Base-by-base conservation (phyloP, 495 filamentous ascomycete genomes). In the Saxophila tyrrhenica region DNA sequence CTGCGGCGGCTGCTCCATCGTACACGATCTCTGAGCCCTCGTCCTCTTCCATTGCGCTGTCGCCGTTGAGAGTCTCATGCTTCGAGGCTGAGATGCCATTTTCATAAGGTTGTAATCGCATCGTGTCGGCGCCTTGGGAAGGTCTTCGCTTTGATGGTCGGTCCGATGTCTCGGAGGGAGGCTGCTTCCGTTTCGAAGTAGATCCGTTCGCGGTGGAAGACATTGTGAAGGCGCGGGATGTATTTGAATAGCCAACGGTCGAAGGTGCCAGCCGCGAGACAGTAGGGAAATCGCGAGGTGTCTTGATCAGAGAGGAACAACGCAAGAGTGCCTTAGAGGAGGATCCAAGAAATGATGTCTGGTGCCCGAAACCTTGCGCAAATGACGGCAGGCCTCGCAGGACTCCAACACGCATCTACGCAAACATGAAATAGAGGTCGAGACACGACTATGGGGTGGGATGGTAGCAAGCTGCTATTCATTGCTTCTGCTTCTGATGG, bases 101-200 rank as follows among this genome's bases (percentile, higher is more conserved):
- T 2, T 39, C 13, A 20, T 54, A 22, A 1, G 52, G 56, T 42
- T 50, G 35, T 47, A 5, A 38, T 44, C 54, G 48, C 20, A 48
- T 25, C 32, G 54, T 49, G 69, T 15, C 71, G 69, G 49, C 70
- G 75, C 58, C 2, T 16, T 43, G 54, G 7, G 53, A 57, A 10
- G 53, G 58, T 41, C 53, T 44, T 25, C 54, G 56, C 39, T 61
- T 56, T 17, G 45, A 32, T 16, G 58, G 58, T 15, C 58, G 58
- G n/a, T 56, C 53, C 10, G 45, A 16, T 25, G 23, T 17, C n/a
- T 22, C 58, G 25, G 69, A 63, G 50, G 74, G 64, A 44, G 78
- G 78, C 61, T 77, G 77, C 68, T 84, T 85, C 57, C 81, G 78
- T 66, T 85, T 85, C 24, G 72, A 65, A 51, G 58, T 43, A 15